These are phyloP conservation scores for Neolecta irregularis DNA, from an alignment of 1,139 yeast species.

Conservation along the genomic window DNA sequence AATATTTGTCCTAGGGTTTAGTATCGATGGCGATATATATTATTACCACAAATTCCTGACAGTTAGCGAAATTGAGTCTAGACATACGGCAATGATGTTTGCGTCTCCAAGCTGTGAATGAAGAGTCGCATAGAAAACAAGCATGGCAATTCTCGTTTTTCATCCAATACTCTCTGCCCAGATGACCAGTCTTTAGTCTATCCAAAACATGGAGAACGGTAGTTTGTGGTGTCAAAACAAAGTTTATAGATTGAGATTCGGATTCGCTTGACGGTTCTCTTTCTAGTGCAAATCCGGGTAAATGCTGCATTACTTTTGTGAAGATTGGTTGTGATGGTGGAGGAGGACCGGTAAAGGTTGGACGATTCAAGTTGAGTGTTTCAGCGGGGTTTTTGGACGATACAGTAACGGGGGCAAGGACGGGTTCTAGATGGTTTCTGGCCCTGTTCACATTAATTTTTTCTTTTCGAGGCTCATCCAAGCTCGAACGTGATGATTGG, in stretches of 20 bases:
- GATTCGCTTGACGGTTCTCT: neutral
- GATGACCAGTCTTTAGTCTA: constrained; percentile 9
- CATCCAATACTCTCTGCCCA: constrained; percentile 68
- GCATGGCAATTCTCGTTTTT: constrained; percentile 74
- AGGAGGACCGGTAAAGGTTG: too few species aligned
- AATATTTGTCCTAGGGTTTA: constrained; percentile 70
- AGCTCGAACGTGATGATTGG: too few species aligned
- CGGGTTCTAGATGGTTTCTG: too few species aligned
- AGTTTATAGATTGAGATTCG: neutral
- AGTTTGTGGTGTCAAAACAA: neutral
- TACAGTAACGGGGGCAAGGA: too few species aligned
- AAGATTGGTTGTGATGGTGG: neutral
- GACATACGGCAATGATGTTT: constrained; percentile 85
- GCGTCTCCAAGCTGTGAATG: constrained; percentile 59
- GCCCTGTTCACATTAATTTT: too few species aligned
- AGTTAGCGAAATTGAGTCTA: too few species aligned
- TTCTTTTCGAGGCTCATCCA: too few species aligned
- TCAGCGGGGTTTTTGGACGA: too few species aligned
- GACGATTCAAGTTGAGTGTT: too few species aligned
- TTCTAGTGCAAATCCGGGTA: constrained; percentile 6
- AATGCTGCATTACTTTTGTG: constrained; percentile 3
- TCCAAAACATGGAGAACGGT: constrained; percentile 1
- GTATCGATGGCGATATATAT: neutral
- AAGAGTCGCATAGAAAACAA: constrained; percentile 60
- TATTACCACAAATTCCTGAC: neutral